Evolutionary conservation across 192 early-diverging fungal genomes (phyloP), one percentile per base, ranked within the genome.

Genomic region (Rhizoclosmatium globosum): DNA sequence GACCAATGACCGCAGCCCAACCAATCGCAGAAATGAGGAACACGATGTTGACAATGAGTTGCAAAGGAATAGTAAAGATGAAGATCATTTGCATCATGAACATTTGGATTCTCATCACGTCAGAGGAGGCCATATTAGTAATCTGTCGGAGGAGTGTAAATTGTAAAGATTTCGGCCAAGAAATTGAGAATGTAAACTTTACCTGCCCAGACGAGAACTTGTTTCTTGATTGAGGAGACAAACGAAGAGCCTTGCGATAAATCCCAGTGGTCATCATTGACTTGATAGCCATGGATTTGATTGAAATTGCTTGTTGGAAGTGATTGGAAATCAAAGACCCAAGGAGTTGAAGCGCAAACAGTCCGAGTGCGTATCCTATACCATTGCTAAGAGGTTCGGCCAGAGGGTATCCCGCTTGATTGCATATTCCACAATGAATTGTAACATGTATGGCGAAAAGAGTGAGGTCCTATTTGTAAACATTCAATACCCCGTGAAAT

Each of bases 401-500:
- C 3, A 21, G 13, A 21, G 13, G 46, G 68, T 47, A 7, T 38
- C 45, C 7, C 68, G 69, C 19, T 21, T 17, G 15, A 46, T 15
- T 39, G 67, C 74, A 72, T 73, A 86, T 13, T 42, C 9, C 9
- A 88, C 61, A 38, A 87, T 72, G 58, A 79, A 79, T 80, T 88
- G 83, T 53, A 86, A 50, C 11, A 88, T 19, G 46, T 83, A 85
- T 1, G 87, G 87, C 11, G 68, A 83, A 38, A 84, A 70, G 31
- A 85, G 38, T 2, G 41, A 46, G 46, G 43, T 23, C 7, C 64
- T n/a, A n/a, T n/a, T n/a, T n/a, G n/a, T n/a, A n/a, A n/a, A n/a
- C n/a, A n/a, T n/a, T n/a, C n/a, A n/a, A n/a, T n/a, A n/a, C n/a
- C n/a, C n/a, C n/a, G n/a, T n/a, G n/a, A 31, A 31, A 31, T 31